phyloP scores from a whole-genome alignment of 2,329 filamentous ascomycete genomes.

The Trichophaea hybrida region DNA sequence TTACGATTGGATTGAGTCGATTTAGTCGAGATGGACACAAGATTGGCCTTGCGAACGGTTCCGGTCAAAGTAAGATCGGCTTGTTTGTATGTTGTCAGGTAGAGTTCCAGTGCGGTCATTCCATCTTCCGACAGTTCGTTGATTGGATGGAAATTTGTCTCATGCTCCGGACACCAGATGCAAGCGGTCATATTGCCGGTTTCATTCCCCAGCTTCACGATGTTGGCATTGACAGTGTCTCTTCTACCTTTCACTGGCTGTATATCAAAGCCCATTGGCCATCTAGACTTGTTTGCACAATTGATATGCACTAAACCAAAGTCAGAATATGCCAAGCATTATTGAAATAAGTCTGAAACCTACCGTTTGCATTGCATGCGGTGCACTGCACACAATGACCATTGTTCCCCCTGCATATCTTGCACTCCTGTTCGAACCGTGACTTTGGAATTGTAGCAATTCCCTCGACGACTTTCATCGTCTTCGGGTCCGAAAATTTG shows the following conservation, averaged over 20 bases:
- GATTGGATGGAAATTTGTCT: slow-evolving; percentile 61
- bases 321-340: background rate
- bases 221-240: slow-evolving; percentile 60
- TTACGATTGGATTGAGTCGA: slow-evolving; percentile 31
- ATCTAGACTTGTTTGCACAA: slow-evolving; percentile 73
- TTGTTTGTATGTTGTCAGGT: slow-evolving; percentile 81
- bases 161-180: slow-evolving; percentile 85
- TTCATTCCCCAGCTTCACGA: slow-evolving; percentile 67
- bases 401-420: slow-evolving; percentile 58
- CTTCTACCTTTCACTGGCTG: slow-evolving; percentile 74
- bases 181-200: slow-evolving; percentile 69
- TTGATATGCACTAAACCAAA: slow-evolving; percentile 57
- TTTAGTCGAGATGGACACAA: slow-evolving; percentile 50
- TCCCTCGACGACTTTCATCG: slow-evolving; percentile 75
- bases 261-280: slow-evolving; percentile 78
- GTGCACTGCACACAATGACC: slow-evolving; percentile 70
- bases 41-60: slow-evolving; percentile 80
- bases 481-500: slow-evolving; percentile 74
- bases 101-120: slow-evolving; percentile 65
- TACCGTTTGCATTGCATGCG: slow-evolving; percentile 45
- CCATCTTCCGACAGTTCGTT: slow-evolving; percentile 59
- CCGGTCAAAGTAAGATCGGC: slow-evolving; percentile 81
- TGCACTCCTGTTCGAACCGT: slow-evolving; percentile 65
- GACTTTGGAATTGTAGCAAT: slow-evolving; percentile 65
- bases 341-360: slow-evolving; percentile 14